A percentile compares a stretch with the other conserved stretches of the same genome.
phyloP scores from a whole-genome alignment of 306 rosid genomes.

The Pterocarpus macrocarpus region DNA sequence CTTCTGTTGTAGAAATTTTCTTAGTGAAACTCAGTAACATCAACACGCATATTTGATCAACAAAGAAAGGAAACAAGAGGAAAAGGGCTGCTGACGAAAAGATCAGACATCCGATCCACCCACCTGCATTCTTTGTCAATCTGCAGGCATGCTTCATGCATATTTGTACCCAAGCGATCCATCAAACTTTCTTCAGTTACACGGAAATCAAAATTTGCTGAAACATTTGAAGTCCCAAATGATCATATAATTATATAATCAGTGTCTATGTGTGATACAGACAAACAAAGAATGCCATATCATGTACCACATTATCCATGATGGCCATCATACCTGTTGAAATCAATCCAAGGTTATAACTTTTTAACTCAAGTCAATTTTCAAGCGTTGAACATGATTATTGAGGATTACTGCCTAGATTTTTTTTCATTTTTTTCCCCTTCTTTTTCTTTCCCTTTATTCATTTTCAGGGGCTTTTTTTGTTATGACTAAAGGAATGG shows the following conservation, averaged over 20 bases:
- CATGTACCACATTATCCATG: conserved; percentile 1
- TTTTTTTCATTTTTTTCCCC: not conserved
- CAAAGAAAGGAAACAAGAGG: conserved; percentile 35
- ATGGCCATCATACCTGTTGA: conserved; percentile 3
- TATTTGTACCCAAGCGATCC: conserved; percentile 68
- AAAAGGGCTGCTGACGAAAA: not conserved
- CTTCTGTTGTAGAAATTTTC: not conserved
- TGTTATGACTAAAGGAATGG: not conserved
- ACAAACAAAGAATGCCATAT: not conserved
- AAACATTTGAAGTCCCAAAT: conserved; percentile 19
- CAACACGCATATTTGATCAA: not conserved
- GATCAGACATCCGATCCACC: conserved; percentile 2
- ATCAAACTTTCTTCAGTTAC: conserved; percentile 75
- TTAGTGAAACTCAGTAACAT: not conserved
- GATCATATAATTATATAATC: conserved; percentile 12
- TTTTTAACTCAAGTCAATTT: conserved; percentile 4
- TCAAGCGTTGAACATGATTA: not conserved
- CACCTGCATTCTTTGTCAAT: conserved; percentile 79
- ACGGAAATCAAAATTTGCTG: conserved; percentile 55
- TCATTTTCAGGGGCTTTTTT: not conserved
- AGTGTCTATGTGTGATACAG: conserved; percentile 2
- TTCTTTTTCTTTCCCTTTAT: not conserved
- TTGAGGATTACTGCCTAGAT: not conserved
- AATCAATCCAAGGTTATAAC: not conserved
- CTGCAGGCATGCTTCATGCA: conserved; percentile 74